Base-by-base conservation (phyloP, 331 rosid genomes). In the Telfairia occidentalis region DNA sequence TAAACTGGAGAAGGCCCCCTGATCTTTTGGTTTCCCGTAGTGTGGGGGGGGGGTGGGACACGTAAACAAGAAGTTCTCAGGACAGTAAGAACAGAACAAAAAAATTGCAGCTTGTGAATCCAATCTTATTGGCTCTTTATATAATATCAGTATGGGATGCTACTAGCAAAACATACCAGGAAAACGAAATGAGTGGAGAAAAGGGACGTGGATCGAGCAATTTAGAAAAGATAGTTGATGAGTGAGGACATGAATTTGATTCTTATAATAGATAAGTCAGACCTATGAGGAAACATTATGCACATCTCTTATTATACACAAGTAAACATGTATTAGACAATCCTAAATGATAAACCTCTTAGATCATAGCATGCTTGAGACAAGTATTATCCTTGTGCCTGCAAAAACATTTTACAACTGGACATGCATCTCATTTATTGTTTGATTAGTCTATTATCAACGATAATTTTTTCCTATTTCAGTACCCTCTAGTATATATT, bases 261-360 rank as follows among this genome's bases (percentile, higher is more conserved):
- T 66, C 32, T 7, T 66, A 48, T 38, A 38, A 61, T 34, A 61
- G 26, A 64, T 37, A 19, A 37, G 29, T 64, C 49, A 64, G 71
- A 10, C 18, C 71, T 37, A 37, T 4, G 21, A 49, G 8, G 30
- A 64, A 64, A 35, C 29, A 64, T 35, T 37, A 19, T 12, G 9
- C 65, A 2, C n/a, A 28, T 11, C 38, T 58, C 65, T 24, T 58
- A 28, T 58, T 0, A 19, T 49, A 37, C 18, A 64, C 6, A 2
- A 37, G 71, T 30, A 64, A 64, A 64, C 71, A 64, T 64, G 71
- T 64, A 64, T 19, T 64, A 37, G 43, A 64, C 71, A 64, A 64
- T n/a, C 23, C 16, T 37, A 18, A 35, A 35, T 35, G 48, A 19
- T 35, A 9, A n/a, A 35, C 28, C 48, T 35, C 28, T 64, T 8